Evolutionary conservation across 345 rosid genomes (phyloP).

Genomic region (Pugionium dolabratum): DNA sequence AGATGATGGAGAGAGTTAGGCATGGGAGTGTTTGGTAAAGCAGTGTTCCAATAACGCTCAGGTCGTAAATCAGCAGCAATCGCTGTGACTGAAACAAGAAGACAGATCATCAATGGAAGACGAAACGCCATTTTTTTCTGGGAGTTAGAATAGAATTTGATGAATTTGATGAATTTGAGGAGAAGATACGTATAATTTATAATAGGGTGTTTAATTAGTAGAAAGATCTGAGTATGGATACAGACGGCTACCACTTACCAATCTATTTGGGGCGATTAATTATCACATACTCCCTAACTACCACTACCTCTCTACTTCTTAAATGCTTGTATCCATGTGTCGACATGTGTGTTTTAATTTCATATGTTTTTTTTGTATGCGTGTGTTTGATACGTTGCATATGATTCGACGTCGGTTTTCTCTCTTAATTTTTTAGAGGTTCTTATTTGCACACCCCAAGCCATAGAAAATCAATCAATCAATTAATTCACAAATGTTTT

Average conservation of each 20-base stretch:
- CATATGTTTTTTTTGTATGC: conserved; percentile 10
- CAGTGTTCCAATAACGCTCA: conserved; percentile 42
- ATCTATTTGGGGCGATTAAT: conserved; percentile 34
- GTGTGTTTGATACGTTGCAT: background rate
- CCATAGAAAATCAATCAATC: too few relatives aligned
- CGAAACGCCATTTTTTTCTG: conserved; percentile 18
- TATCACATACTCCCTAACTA: conserved; percentile 37
- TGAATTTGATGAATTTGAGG: conserved; percentile 27
- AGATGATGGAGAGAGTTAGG: conserved; percentile 41
- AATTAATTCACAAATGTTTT: too few relatives aligned
- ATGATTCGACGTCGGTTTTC: background rate
- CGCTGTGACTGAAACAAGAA: conserved; percentile 38
- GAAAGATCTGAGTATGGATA: conserved; percentile 24
- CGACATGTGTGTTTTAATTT: conserved; percentile 32
- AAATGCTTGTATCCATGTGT: conserved; percentile 36
- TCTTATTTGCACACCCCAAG: background rate
- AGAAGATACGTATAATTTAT: conserved; percentile 35
- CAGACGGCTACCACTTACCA: conserved; percentile 37
- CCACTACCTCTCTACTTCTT: conserved; percentile 35
- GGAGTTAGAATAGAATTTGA: conserved; percentile 6
- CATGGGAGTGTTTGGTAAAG: conserved; percentile 41
- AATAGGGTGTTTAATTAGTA: conserved; percentile 1
- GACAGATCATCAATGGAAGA: conserved; percentile 30
- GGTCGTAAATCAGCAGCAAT: conserved; percentile 35
- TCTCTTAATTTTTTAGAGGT: background rate